Evolutionary conservation across 2,329 filamentous ascomycete genomes (phyloP).

Genomic region (Sporothrix mexicana): DNA sequence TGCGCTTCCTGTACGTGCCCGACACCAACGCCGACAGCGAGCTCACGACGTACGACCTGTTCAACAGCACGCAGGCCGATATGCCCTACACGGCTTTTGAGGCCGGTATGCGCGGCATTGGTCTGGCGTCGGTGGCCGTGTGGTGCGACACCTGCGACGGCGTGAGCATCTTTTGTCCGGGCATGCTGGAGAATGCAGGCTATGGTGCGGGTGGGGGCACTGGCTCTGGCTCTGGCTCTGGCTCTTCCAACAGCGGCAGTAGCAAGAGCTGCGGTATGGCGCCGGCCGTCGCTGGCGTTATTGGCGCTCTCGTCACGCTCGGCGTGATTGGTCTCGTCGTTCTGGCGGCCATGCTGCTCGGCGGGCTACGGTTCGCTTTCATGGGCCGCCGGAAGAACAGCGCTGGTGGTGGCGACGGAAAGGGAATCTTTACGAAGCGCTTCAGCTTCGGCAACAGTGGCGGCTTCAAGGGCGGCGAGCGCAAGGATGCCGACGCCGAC

Average conservation of each 20-base stretch:
- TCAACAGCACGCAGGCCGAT: slow-evolving; percentile 44
- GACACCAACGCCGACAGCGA: slow-evolving; percentile 48
- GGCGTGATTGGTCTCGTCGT: slow-evolving; percentile 43
- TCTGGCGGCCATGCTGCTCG: slow-evolving; percentile 35
- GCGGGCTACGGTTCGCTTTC: slow-evolving; percentile 43
- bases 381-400: slow-evolving; percentile 1
- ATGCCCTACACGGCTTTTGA: slow-evolving; percentile 51
- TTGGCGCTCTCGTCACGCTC: slow-evolving; percentile 53
- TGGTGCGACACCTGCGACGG: slow-evolving; percentile 56
- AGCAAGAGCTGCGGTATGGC: slow-evolving; percentile 38
- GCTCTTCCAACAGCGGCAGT: not conserved
- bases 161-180: slow-evolving; percentile 49
- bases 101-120: slow-evolving; percentile 46
- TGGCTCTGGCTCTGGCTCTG: slow-evolving; percentile 13
- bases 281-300: slow-evolving; percentile 52
- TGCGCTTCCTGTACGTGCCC: slow-evolving; percentile 64
- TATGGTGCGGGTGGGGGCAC: not conserved
- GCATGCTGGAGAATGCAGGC: slow-evolving; percentile 32
- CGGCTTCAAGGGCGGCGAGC: slow-evolving; percentile 53
- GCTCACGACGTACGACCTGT: slow-evolving; percentile 51
- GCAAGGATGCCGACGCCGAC: slow-evolving; percentile 53
- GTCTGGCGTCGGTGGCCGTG: slow-evolving; percentile 43
- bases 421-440: slow-evolving; percentile 5
- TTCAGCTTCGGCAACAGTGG: slow-evolving; percentile 31
- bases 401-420: not conserved